Evolutionary conservation across 2,329 filamentous ascomycete genomes (phyloP), one percentile per base, ranked within the genome.

Genomic region (Penicillium sp.): DNA sequence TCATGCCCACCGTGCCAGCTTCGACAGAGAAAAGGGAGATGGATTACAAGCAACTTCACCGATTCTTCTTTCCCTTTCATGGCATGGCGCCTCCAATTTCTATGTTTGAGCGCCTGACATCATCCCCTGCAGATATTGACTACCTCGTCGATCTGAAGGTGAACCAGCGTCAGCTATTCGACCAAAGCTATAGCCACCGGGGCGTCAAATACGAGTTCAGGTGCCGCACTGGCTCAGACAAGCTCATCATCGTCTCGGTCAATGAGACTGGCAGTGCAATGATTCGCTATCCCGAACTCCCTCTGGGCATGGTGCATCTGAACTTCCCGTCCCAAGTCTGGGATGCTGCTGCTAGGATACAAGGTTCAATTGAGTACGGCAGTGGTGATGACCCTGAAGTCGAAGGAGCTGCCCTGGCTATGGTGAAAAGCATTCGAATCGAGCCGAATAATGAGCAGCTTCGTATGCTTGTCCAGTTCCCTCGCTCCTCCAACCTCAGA

Each of bases 91-190:
- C 65, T 12, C 61, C 58, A 7, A 66, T 66, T 1, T 63, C 58
- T 7, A 74, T 75, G 45, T 62, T 66, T 30, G 64, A 65, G 36
- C 61, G 64, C 36, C 46, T 75, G 13, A 74, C 72, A n/a, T 62
- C 64, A 0, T 69, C 66, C n/a, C 69, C 71, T 11, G 55, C 59
- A 3, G 73, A 75, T 44, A 53, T 73, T 38, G 71, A 75, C 46
- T 55, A 67, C 41, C 59, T 72, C 6, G 54, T 75, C 9, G 62
- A 67, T 49, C 39, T 72, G 30, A 64, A 65, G 33, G 60, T 6
- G 47, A 52, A 46, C 47, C 50, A 3, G 11, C 41, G 16, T 22
- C 56, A 52, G 0, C 37, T 71, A 1, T 72, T 72, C 34, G 59
- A 67, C 14, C 44, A 59, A 12, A 47, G 57, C 0, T 58, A 60